These are phyloP conservation scores for Xylaria sp. DNA, from an alignment of 2,329 filamentous ascomycete genomes.

Conservation along the genomic window DNA sequence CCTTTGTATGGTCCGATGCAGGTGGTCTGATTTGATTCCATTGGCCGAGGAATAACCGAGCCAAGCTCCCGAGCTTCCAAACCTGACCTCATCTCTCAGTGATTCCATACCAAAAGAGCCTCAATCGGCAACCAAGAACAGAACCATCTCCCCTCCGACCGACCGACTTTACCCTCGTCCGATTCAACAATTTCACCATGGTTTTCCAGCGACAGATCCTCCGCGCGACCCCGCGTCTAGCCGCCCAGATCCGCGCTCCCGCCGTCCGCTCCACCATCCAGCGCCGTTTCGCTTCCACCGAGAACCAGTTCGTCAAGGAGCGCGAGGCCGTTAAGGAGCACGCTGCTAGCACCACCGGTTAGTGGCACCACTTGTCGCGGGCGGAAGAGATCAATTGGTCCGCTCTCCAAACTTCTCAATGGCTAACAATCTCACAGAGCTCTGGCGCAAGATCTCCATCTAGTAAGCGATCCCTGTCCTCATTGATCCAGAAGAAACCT, in stretches of 20 bases:
- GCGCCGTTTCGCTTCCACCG: conserved; percentile 78
- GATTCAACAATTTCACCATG: conserved; percentile 59
- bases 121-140: conserved; percentile 51
- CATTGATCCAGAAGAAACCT: conserved; percentile 9
- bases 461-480: conserved; percentile 74
- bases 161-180: not conserved
- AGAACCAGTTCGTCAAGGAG: conserved; percentile 96
- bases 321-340: conserved; percentile 90
- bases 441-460: conserved; percentile 96
- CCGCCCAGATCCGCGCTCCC: conserved; percentile 65
- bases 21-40: conserved; percentile 30
- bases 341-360: conserved; percentile 84
- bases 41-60: conserved; percentile 45
- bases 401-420: conserved; percentile 46
- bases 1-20: conserved; percentile 1
- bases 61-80: conserved; percentile 35
- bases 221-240: conserved; percentile 71
- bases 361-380: conserved; percentile 50
- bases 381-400: conserved; percentile 1
- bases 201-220: conserved; percentile 69
- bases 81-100: conserved; percentile 46
- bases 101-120: conserved; percentile 36
- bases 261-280: conserved; percentile 67
- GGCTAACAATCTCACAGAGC: conserved; percentile 64
- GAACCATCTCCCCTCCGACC: conserved; percentile 40